phyloP scores from a whole-genome alignment of 2,329 filamentous ascomycete genomes.

The Aspergillus sp. region DNA sequence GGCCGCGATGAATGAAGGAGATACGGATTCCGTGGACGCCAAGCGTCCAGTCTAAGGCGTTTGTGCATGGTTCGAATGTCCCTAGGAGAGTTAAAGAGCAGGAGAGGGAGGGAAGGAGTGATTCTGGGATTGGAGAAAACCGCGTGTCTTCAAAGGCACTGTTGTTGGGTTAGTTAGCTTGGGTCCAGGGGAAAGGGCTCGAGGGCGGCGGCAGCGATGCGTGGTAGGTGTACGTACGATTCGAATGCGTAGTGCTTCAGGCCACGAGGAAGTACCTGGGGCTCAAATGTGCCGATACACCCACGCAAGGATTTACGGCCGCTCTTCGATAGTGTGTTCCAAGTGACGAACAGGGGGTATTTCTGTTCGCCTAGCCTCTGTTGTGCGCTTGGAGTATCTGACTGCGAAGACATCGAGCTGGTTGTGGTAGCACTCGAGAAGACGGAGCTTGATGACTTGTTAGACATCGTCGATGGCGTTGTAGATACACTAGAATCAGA shows the following conservation, averaged over 20 bases:
- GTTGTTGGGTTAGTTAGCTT: conserved; percentile 8
- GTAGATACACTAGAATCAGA: conserved; percentile 41
- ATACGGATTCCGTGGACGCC: conserved; percentile 86
- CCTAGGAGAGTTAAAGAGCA: conserved; percentile 78
- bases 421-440: conserved; percentile 44
- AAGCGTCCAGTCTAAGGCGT: conserved; percentile 80
- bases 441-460: conserved; percentile 48
- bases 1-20: conserved; percentile 71
- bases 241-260: conserved; percentile 79
- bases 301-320: conserved; percentile 73
- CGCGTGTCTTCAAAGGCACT: conserved; percentile 65
- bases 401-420: conserved; percentile 42
- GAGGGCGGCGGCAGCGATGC: neutral
- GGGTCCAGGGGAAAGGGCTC: neutral
- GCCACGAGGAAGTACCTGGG: conserved; percentile 70
- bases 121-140: conserved; percentile 57
- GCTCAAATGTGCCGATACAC: conserved; percentile 93
- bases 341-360: conserved; percentile 88
- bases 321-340: conserved; percentile 71
- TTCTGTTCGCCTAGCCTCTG: conserved; percentile 42
- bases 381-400: conserved; percentile 21
- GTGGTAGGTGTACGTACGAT: conserved; percentile 52
- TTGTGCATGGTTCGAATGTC: conserved; percentile 73
- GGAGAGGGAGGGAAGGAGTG: conserved; percentile 48
- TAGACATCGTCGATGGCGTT: conserved; percentile 47